Evolutionary conservation across 2,329 filamentous ascomycete species (phyloP), one percentile per base, ranked within the genome.

Genomic region (Cadophora luteo-olivacea): DNA sequence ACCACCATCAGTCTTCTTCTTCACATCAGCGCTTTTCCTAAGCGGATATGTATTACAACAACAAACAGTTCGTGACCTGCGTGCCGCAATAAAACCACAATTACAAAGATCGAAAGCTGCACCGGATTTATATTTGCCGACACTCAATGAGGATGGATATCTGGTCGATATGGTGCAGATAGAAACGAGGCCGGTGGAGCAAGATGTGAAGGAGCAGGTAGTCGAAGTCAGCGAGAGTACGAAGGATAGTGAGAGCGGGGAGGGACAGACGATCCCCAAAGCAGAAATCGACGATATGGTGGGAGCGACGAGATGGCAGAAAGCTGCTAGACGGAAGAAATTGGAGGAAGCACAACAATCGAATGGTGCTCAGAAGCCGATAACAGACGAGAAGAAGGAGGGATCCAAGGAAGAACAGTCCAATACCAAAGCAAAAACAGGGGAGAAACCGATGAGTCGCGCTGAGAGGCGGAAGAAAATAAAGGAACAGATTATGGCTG

Each of bases 31-130:
- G 4, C 88, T 97, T 32, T 97, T 97, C 79, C 84, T 97, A 38
- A 93, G 92, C 63, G 94, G 94, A 75, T 97, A 97, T 79, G 87
- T 90, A 3, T 86, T 97, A 64, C 94, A 97, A 77, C 94, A 97
- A 80, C 89, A 93, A 75, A 96, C 93, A 0, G 87, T 97, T 4
- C 87, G 86, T 70, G 90, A 91, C 74, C 85, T 97, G 38, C 92
- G 95, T 75, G 83, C 85, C 66, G 92, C 92, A 22, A 90, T 97
- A 75, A 75, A 75, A 66, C 77, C 77, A 5, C 72, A 76, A 63
- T 67, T 75, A 3, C 52, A 72, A 32, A 67, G 68, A 16, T 48
- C 67, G 22, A 57, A 68, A 6, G 67, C 64, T 3, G 57, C 60
- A 41, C 63, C 72, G 66, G 69, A 72, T 61, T 32, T 73, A 11